Conservation (phyloP, 2,329 filamentous ascomycete species). For the Penicillium occitanis region DNA sequence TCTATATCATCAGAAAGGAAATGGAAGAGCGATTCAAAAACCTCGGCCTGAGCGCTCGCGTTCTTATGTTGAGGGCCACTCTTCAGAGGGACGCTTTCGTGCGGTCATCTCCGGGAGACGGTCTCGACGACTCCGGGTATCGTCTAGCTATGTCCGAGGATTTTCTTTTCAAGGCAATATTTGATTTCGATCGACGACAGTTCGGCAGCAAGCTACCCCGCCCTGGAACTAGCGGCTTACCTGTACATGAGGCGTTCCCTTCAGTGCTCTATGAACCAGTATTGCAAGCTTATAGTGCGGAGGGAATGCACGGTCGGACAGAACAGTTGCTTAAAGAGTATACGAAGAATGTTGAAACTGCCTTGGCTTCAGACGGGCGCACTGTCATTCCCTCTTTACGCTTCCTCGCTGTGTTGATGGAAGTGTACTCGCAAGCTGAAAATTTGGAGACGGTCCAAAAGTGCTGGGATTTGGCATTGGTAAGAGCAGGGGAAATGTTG, state of each 20-base stretch:
- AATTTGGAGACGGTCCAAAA: constrained; percentile 61
- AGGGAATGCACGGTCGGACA: constrained; percentile 50
- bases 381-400: constrained; percentile 44
- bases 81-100: constrained; percentile 35
- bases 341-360: constrained; percentile 22
- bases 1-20: constrained; percentile 52
- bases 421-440: constrained; percentile 58
- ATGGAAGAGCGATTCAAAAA: constrained; percentile 38
- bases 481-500: constrained; percentile 13
- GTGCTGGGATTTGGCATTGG: constrained; percentile 65
- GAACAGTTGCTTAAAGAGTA: constrained; percentile 58
- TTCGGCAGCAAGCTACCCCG: constrained; percentile 46
- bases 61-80: constrained; percentile 38
- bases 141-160: constrained; percentile 38
- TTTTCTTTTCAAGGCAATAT: constrained; percentile 40
- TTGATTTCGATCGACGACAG: constrained; percentile 41
- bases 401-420: constrained; percentile 68
- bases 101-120: constrained; percentile 21
- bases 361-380: constrained; percentile 30
- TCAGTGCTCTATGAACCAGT: constrained; percentile 56
- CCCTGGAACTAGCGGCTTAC: constrained; percentile 33
- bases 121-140: constrained; percentile 20
- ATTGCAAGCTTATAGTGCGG: constrained; percentile 55
- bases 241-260: constrained; percentile 46
- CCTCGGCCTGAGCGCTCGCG: constrained; percentile 34